Percentiles rank a stretch among this genome's conserved stretches.
Evolutionary conservation across 805 yeast genomes (phyloP).

Genomic region (Helenozyma rhizophorensis): DNA sequence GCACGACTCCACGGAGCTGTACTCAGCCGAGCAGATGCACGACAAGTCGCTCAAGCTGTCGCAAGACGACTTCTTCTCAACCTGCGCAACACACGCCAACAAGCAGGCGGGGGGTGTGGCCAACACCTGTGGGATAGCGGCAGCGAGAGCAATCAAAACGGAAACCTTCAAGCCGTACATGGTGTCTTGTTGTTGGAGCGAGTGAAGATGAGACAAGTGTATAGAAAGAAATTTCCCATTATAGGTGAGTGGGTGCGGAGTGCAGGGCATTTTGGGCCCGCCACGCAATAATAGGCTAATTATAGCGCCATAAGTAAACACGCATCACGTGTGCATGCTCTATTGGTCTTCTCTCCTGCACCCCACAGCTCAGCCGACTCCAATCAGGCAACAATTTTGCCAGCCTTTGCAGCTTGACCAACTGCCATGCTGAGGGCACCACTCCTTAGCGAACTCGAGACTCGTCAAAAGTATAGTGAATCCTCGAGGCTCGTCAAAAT

Average conservation of each 20-base stretch:
- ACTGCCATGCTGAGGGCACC: too few relatives aligned
- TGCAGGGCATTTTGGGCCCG: slow-evolving; percentile 5
- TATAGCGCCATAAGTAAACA: slow-evolving; percentile 8
- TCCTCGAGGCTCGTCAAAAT: too few relatives aligned
- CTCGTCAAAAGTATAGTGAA: too few relatives aligned
- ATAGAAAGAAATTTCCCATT: slow-evolving; percentile 2
- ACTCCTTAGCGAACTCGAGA: too few relatives aligned
- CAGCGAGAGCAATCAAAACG: slow-evolving; percentile 27
- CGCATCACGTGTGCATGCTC: slow-evolving; percentile 4
- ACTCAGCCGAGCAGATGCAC: slow-evolving; percentile 65
- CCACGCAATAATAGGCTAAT: slow-evolving; percentile 4
- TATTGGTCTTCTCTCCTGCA: background rate
- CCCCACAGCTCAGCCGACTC: too few relatives aligned
- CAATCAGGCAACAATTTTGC: too few relatives aligned
- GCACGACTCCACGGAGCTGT: slow-evolving; percentile 54
- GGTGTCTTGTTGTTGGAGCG: slow-evolving; percentile 1
- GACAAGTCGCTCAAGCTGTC: slow-evolving; percentile 55
- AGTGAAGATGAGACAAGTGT: slow-evolving; percentile 1
- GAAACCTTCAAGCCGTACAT: slow-evolving; percentile 15
- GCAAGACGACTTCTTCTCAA: slow-evolving; percentile 55
- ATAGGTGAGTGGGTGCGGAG: background rate
- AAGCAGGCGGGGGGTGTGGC: slow-evolving; percentile 90
- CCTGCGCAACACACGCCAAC: slow-evolving; percentile 80
- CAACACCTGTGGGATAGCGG: slow-evolving; percentile 43
- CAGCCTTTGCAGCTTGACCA: too few relatives aligned